Conservation (phyloP, 352 stramenopile species). For the Phytophthora megakarya region DNA sequence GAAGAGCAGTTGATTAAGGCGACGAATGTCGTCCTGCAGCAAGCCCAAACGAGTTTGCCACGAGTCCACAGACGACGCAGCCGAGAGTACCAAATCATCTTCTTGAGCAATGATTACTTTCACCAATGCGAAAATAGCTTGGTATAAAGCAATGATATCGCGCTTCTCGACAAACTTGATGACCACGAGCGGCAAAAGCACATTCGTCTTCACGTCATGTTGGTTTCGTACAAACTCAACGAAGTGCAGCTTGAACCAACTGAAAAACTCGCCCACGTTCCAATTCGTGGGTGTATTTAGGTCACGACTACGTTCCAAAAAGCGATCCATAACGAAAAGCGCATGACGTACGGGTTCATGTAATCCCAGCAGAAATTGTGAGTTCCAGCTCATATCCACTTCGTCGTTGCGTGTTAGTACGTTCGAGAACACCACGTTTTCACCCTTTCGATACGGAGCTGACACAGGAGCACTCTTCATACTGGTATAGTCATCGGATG, state of each 20-base stretch:
- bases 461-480: slow-evolving; percentile 56
- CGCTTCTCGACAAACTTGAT: slow-evolving; percentile 65
- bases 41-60: slow-evolving; percentile 53
- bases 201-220: slow-evolving; percentile 67
- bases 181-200: slow-evolving; percentile 67
- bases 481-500: slow-evolving; percentile 47
- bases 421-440: slow-evolving; percentile 70
- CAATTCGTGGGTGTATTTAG: slow-evolving; percentile 46
- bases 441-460: slow-evolving; percentile 37
- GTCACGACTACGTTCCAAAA: slow-evolving; percentile 64
- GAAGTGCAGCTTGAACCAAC: slow-evolving; percentile 83
- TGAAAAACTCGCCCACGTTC: slow-evolving; percentile 77
- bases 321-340: slow-evolving; percentile 84
- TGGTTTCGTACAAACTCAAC: slow-evolving; percentile 79
- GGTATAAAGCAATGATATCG: slow-evolving; percentile 66
- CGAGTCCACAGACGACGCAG: slow-evolving; percentile 46
- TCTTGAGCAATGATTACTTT: slow-evolving; percentile 66
- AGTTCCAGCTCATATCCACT: slow-evolving; percentile 73
- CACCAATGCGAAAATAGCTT: slow-evolving; percentile 66
- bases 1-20: slow-evolving; percentile 70
- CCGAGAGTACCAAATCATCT: slow-evolving; percentile 50
- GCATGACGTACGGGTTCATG: slow-evolving; percentile 84
- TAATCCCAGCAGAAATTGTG: slow-evolving; percentile 72
- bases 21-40: slow-evolving; percentile 74
- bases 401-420: slow-evolving; percentile 56